A percentile compares a stretch with the other conserved stretches of the same genome.
Evolutionary conservation across 352 stramenopile species (phyloP).

Genomic region (Pythium chondricola): DNA sequence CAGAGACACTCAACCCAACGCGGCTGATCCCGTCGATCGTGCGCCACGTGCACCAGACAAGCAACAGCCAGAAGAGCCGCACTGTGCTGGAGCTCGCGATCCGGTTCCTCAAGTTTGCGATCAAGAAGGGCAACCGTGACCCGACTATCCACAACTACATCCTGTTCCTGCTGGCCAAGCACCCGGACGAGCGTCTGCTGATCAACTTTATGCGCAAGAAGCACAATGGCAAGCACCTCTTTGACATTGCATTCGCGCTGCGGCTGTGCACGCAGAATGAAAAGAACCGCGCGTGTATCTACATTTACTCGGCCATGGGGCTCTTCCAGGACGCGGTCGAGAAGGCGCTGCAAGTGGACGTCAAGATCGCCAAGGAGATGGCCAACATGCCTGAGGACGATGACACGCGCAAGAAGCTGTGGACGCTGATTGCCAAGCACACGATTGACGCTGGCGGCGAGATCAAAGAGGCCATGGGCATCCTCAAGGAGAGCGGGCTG

Average conservation of each 20-base stretch:
- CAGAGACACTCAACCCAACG: conserved; percentile 85
- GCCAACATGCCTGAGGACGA: conserved; percentile 87
- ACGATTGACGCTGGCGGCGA: conserved; percentile 85
- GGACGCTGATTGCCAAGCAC: conserved; percentile 91
- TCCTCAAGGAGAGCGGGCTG: conserved; percentile 82
- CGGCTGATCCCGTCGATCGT: conserved; percentile 91
- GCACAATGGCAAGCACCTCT: conserved; percentile 80
- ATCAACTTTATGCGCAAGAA: conserved; percentile 90
- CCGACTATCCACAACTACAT: conserved; percentile 92
- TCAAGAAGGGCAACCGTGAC: conserved; percentile 88
- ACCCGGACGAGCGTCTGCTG: conserved; percentile 81
- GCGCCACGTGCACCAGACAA: conserved; percentile 82
- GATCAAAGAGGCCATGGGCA: conserved; percentile 81
- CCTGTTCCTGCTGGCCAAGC: conserved; percentile 86
- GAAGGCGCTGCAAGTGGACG: conserved; percentile 84
- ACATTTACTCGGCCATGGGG: conserved; percentile 92
- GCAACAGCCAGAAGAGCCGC: conserved; percentile 47
- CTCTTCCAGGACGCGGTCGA: conserved; percentile 91
- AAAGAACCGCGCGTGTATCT: conserved; percentile 90
- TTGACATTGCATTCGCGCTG: conserved; percentile 90
- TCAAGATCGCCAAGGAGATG: conserved; percentile 93
- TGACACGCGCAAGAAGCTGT: conserved; percentile 89
- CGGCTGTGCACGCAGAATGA: conserved; percentile 90
- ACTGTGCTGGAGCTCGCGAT: conserved; percentile 87
- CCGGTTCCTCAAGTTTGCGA: conserved; percentile 90